These are phyloP conservation scores for Chaetomium cochliodes DNA, from an alignment of 495 filamentous ascomycete species.

Conservation along the genomic window DNA sequence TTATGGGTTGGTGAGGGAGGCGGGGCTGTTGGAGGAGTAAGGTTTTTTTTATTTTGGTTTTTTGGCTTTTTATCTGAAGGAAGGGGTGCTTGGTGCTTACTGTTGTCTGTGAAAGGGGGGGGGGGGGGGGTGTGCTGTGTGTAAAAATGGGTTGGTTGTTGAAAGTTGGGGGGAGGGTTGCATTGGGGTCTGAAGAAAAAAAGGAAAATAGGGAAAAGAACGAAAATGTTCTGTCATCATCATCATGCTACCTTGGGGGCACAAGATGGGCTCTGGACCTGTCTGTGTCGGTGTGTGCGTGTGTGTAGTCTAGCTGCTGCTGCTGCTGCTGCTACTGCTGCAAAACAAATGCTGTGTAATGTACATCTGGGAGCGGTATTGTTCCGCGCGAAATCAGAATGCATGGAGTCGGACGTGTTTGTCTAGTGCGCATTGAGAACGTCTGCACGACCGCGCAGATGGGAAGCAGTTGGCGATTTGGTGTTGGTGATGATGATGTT, in stretches of 20 bases:
- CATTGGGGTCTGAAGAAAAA: background rate
- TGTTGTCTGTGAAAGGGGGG: background rate
- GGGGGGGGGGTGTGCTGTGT: too few species aligned
- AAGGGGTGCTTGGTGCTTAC: background rate
- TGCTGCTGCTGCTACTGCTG: background rate
- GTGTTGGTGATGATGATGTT: too few species aligned
- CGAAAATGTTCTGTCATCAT: too few species aligned
- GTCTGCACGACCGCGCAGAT: too few species aligned
- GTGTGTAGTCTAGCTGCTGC: background rate
- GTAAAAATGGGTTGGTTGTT: too few species aligned
- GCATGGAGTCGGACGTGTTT: too few species aligned
- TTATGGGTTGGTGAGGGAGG: conserved; percentile 49
- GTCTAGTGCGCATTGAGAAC: too few species aligned
- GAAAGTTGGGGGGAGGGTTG: background rate
- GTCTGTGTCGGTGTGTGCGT: background rate
- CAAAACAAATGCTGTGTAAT: background rate
- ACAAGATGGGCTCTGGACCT: background rate
- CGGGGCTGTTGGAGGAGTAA: conserved; percentile 40
- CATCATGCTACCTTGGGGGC: too few species aligned
- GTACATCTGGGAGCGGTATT: too few species aligned
- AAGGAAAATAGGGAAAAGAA: too few species aligned
- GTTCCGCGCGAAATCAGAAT: too few species aligned
- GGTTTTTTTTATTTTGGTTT: background rate
- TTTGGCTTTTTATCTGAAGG: background rate
- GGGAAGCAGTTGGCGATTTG: too few species aligned